Evolutionary conservation across 176 grass and related monocot species (phyloP).

Genomic region (Musa acuminata): DNA sequence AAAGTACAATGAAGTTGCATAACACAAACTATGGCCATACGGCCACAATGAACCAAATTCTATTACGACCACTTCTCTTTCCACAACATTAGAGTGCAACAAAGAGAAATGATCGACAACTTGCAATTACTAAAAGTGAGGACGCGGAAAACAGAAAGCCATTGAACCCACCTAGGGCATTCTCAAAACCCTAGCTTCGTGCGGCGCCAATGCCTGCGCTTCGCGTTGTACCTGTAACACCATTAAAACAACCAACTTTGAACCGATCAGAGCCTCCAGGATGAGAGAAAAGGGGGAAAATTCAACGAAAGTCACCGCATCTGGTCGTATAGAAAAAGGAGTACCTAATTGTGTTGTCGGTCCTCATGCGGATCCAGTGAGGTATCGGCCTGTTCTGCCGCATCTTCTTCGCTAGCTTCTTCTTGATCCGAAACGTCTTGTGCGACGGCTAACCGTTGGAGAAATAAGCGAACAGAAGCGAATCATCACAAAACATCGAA

Average conservation of each 20-base stretch:
- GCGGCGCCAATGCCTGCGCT: conserved; percentile 53
- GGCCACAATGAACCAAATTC: too few species aligned
- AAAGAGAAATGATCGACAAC: too few species aligned
- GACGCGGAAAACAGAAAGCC: background rate
- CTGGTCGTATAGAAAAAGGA: too few species aligned
- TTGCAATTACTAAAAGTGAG: background rate
- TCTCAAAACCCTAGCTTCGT: conserved; percentile 40
- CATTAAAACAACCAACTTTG: background rate
- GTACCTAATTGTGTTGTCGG: too few species aligned
- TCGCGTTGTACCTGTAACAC: conserved; percentile 41
- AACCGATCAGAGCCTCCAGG: background rate
- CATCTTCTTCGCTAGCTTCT: conserved; percentile 9
- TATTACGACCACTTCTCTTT: too few species aligned
- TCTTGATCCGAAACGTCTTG: conserved; percentile 11
- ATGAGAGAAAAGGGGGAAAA: background rate
- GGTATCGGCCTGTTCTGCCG: conserved; percentile 20
- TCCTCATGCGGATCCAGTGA: conserved; percentile 8
- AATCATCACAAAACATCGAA: too few species aligned
- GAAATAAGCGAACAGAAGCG: background rate
- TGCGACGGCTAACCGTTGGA: conserved; percentile 1
- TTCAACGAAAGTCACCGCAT: too few species aligned
- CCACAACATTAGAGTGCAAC: too few species aligned
- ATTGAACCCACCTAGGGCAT: background rate
- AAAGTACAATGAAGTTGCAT: too few species aligned
- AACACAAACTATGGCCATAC: too few species aligned